phyloP scores from a whole-genome alignment of 2,329 filamentous ascomycete species.

The Curvularia eragrostidis region DNA sequence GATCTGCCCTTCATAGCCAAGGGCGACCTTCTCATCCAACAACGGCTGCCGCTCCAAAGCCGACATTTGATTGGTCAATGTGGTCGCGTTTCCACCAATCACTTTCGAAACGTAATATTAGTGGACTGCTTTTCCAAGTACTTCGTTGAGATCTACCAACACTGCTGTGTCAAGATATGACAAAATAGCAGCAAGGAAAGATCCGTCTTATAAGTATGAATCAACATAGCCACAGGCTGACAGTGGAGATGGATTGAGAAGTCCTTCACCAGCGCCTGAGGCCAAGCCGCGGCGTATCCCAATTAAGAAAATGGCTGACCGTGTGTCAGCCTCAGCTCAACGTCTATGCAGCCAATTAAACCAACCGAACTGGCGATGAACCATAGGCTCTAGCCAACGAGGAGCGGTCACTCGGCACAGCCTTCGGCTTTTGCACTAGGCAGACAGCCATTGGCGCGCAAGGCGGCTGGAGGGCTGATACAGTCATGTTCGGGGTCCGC shows the following conservation, averaged over 20 bases:
- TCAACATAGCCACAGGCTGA: constrained; percentile 9
- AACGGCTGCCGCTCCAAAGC: constrained; percentile 20
- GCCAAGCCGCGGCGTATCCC: constrained; percentile 18
- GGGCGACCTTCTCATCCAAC: constrained; percentile 23
- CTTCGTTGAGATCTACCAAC: neutral
- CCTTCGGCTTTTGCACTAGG: neutral
- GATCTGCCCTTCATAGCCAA: constrained; percentile 8
- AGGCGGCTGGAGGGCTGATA: constrained; percentile 12
- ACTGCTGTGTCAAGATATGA: neutral
- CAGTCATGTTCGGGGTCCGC: constrained; percentile 5
- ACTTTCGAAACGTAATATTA: neutral
- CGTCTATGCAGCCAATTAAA: constrained; percentile 16
- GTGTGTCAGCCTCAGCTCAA: constrained; percentile 30
- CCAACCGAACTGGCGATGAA: neutral
- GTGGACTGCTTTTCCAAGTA: neutral
- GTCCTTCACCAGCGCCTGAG: constrained; percentile 7
- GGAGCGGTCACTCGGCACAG: constrained; percentile 3
- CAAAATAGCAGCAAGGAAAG: neutral
- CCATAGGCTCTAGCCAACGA: constrained; percentile 3
- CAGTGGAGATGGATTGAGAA: constrained; percentile 5
- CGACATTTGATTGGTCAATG: constrained; percentile 17
- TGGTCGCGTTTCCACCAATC: neutral
- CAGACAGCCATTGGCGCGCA: constrained; percentile 10
- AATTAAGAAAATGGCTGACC: constrained; percentile 29
- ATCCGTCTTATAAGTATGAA: constrained; percentile 11